phyloP scores from a whole-genome alignment of 768 basidiomycete species.

The Candolleomyces eurysporus region DNA sequence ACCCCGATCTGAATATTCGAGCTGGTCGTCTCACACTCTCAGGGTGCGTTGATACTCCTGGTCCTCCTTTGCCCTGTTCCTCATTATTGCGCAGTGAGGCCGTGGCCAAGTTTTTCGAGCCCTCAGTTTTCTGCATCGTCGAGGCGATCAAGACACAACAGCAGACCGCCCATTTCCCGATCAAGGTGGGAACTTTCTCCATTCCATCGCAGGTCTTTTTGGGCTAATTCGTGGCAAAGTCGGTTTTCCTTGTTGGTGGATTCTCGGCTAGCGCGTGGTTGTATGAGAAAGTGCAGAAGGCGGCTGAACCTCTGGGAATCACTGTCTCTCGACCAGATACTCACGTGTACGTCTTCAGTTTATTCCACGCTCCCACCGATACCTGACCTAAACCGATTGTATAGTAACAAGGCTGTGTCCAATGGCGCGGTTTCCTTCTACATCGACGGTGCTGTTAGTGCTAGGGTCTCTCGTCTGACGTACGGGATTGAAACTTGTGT shows the following conservation, averaged over 20 bases:
- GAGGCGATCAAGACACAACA: conserved; percentile 16
- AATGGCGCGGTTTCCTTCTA: conserved; percentile 34
- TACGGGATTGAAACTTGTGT: conserved; percentile 28
- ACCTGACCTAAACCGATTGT: neutral
- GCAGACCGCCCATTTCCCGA: conserved; percentile 7
- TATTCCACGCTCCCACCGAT: neutral
- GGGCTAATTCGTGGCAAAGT: conserved; percentile 16
- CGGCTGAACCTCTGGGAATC: conserved; percentile 31
- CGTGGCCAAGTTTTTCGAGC: conserved; percentile 20
- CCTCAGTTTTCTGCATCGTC: conserved; percentile 18
- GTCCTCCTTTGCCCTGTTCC: too few species aligned
- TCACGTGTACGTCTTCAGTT: conserved; percentile 36
- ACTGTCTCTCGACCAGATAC: conserved; percentile 44
- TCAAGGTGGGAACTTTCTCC: conserved; percentile 9
- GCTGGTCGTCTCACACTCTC: conserved; percentile 40
- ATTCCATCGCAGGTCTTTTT: too few species aligned
- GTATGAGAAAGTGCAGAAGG: conserved; percentile 33
- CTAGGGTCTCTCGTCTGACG: conserved; percentile 37
- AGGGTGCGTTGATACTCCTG: conserved; percentile 16
- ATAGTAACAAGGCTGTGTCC: conserved; percentile 41
- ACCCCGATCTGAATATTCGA: conserved; percentile 33
- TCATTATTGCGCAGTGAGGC: conserved; percentile 1
- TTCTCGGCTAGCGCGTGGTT: conserved; percentile 55
- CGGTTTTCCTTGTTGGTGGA: conserved; percentile 47
- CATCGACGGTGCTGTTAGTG: conserved; percentile 42